Evolutionary conservation across 805 yeast species (phyloP), one percentile per base, ranked within the genome.

Genomic region (Metschnikowia lochheadii): DNA sequence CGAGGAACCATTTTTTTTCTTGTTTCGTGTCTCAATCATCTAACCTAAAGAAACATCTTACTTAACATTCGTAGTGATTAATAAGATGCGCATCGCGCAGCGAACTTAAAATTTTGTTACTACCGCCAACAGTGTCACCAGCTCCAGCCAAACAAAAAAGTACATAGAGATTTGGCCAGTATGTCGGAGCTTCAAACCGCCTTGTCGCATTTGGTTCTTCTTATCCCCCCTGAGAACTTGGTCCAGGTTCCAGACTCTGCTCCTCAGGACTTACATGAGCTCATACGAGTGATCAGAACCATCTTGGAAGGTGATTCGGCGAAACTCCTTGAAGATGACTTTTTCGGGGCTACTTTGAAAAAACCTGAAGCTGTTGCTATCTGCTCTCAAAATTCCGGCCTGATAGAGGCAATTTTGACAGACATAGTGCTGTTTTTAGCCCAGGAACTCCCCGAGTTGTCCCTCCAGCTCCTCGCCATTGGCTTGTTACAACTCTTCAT

Each of bases 401-500:
- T 46, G n/a, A 60, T 70, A 56, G 35, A 46, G 7, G 7, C 42
- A 1, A 63, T 64, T 1, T 46, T 68, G 37, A 51, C 31, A 32
- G 47, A 50, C 36, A 41, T 50, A 17, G 55, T 49, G 13, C 45
- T 39, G 33, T 21, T 29, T 31, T 21, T 49, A 31, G 45, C 47
- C 3, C 44, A 35, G 20, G 20, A 34, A 18, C 52, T 53, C 34
- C 52, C 50, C 3, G 41, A 47, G 29, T 23, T 55, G 47, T 31
- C 49, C 17, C 54, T 65, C 33, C 75, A 67, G 44, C 50, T 71
- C n/a, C 40, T 77, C 15, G 87, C 88, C 2, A 75, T 88, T 52
- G 76, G 85, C 1, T 67, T 82, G 3, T 68, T 89, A 23, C 90
- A 89, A 62, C 63, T 79, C 1, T 91, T 86, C 62, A 69, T 87